Evolutionary conservation across 2,329 filamentous ascomycete species (phyloP).

Genomic region (Coniochaeta pulveracea): DNA sequence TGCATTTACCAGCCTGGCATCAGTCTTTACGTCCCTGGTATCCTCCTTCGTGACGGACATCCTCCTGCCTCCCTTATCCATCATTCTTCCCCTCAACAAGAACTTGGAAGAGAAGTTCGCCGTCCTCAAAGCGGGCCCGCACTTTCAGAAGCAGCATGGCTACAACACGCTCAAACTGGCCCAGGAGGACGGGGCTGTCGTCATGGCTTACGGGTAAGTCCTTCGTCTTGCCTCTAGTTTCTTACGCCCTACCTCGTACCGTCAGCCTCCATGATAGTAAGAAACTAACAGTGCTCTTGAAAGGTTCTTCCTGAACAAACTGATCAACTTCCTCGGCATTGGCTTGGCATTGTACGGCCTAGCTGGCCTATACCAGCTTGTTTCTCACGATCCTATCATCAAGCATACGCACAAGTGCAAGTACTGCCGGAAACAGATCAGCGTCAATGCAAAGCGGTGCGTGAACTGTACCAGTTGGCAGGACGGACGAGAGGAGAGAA

Average conservation of each 20-base stretch:
- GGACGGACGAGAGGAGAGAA: slow-evolving; percentile 33
- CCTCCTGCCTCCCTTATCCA: slow-evolving; percentile 56
- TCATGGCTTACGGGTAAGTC: slow-evolving; percentile 57
- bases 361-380: slow-evolving; percentile 48
- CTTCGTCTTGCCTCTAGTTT: slow-evolving; percentile 1
- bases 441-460: slow-evolving; percentile 38
- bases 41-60: slow-evolving; percentile 63
- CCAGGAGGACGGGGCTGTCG: slow-evolving; percentile 57
- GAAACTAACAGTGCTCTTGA: neutral
- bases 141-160: slow-evolving; percentile 36
- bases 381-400: slow-evolving; percentile 56
- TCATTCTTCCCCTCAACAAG: slow-evolving; percentile 56
- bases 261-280: neutral
- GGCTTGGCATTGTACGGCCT: slow-evolving; percentile 55
- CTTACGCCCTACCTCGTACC: too few species aligned
- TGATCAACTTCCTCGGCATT: slow-evolving; percentile 55
- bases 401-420: slow-evolving; percentile 58
- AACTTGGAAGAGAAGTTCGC: slow-evolving; percentile 69
- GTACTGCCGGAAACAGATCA: slow-evolving; percentile 54
- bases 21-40: slow-evolving; percentile 59
- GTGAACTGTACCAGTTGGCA: slow-evolving; percentile 40
- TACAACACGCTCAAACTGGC: slow-evolving; percentile 65
- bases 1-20: slow-evolving; percentile 45
- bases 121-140: slow-evolving; percentile 46
- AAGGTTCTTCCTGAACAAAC: slow-evolving; percentile 50